phyloP scores from a whole-genome alignment of 768 basidiomycete genomes.

The Sporobolomyces roseus region DNA sequence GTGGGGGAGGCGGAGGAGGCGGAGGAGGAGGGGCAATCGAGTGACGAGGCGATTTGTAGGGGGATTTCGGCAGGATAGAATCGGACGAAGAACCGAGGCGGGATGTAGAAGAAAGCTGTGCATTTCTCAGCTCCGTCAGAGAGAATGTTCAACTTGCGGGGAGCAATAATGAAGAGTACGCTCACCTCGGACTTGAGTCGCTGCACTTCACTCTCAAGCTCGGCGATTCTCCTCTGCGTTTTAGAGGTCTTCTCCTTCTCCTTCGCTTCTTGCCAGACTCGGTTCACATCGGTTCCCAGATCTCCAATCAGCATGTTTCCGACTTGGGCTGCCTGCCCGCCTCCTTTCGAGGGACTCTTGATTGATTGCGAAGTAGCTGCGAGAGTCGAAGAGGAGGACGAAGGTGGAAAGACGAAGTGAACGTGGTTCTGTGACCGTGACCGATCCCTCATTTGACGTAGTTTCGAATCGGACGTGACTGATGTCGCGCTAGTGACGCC shows the following conservation, averaged over 20 bases:
- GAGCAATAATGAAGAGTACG: not conserved
- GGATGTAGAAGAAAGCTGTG: not conserved
- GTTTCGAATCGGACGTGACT: not conserved
- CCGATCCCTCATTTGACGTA: not conserved
- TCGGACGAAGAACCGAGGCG: not conserved
- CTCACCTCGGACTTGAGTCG: constrained; percentile 16
- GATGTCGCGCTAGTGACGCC: not conserved
- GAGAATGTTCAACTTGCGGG: not conserved
- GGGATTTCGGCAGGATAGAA: not conserved
- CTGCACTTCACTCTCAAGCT: constrained; percentile 18
- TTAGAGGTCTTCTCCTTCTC: constrained; percentile 10
- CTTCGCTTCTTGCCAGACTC: constrained; percentile 1
- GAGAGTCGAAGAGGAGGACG: not conserved
- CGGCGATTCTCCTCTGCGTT: constrained; percentile 4
- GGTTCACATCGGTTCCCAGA: not conserved
- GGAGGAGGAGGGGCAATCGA: constrained; percentile 10
- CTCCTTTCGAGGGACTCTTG: not conserved
- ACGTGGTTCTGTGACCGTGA: not conserved
- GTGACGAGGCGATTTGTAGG: constrained; percentile 1
- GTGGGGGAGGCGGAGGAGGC: constrained; percentile 4
- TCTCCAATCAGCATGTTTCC: constrained; percentile 3
- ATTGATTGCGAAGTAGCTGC: not conserved
- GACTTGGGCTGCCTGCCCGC: not conserved
- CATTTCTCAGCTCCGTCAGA: not conserved
- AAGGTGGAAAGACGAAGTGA: not conserved